phyloP scores from a whole-genome alignment of 108 stramenopile species.

The Cafeteria roenbergensis region DNA sequence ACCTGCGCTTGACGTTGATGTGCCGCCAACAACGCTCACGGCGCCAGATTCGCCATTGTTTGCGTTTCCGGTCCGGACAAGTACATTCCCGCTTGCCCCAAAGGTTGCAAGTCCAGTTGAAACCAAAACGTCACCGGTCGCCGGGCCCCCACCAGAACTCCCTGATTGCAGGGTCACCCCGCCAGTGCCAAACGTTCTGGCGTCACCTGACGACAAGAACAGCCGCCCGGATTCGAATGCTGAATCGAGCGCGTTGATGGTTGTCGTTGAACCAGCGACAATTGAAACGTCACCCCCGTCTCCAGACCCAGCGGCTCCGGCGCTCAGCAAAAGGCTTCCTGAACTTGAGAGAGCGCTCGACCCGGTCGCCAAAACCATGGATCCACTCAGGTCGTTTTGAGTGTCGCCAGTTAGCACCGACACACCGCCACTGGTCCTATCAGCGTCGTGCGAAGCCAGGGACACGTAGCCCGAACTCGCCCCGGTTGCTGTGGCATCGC shows the following conservation, averaged over 20 bases:
- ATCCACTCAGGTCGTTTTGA: background rate
- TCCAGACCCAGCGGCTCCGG: background rate
- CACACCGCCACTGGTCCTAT: background rate
- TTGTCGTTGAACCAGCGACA: background rate
- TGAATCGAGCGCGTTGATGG: too few relatives aligned
- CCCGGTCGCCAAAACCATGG: background rate
- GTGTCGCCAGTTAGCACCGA: background rate
- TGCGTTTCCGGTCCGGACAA: background rate
- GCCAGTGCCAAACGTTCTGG: too few relatives aligned
- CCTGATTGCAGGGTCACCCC: too few relatives aligned
- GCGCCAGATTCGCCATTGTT: background rate
- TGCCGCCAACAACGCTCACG: background rate
- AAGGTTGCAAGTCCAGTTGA: too few relatives aligned
- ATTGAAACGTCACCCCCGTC: background rate
- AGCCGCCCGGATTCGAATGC: too few relatives aligned
- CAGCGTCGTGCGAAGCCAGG: background rate
- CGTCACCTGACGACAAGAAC: too few relatives aligned
- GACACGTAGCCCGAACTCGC: background rate
- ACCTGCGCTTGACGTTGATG: background rate
- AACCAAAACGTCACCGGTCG: too few relatives aligned
- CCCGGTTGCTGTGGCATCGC: too few relatives aligned
- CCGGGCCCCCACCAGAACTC: too few relatives aligned
- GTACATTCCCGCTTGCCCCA: background rate
- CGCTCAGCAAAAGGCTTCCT: background rate
- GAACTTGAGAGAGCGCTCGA: background rate